Evolutionary conservation across 768 basidiomycete genomes (phyloP).

Genomic region (Leucosporidium scottii): DNA sequence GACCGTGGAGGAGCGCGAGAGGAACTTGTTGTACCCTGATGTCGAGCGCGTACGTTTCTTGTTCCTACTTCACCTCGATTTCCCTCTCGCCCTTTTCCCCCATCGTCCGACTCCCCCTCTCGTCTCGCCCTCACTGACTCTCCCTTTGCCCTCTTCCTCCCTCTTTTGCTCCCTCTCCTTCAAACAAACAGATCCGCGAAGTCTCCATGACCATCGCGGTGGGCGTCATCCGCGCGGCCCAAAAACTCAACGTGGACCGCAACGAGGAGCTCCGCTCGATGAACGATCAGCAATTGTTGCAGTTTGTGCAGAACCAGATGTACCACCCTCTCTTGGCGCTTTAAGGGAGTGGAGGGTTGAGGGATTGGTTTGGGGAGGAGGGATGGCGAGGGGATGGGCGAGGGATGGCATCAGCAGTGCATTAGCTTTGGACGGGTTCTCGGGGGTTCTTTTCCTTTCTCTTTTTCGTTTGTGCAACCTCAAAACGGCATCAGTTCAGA

Average conservation of each 20-base stretch:
- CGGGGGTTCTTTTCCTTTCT: too few species aligned
- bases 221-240: constrained; percentile 70
- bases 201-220: constrained; percentile 69
- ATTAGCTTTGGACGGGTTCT: too few species aligned
- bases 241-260: constrained; percentile 46
- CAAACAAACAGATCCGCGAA: constrained; percentile 61
- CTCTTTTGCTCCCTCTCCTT: too few species aligned
- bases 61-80: too few species aligned
- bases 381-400: not conserved
- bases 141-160: too few species aligned
- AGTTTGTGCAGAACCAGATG: constrained; percentile 28
- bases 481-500: too few species aligned
- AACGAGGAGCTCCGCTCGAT: constrained; percentile 27
- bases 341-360: too few species aligned
- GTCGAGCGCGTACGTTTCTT: constrained; percentile 53
- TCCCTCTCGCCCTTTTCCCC: too few species aligned
- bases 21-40: constrained; percentile 71
- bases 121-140: too few species aligned
- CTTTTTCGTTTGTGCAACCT: too few species aligned
- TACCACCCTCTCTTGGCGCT: constrained; percentile 23
- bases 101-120: too few species aligned
- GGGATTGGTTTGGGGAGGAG: not conserved
- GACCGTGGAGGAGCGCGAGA: constrained; percentile 58
- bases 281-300: constrained; percentile 28
- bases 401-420: too few species aligned